A percentile compares a stretch with the other conserved stretches of the same genome.
phyloP scores from a whole-genome alignment of 352 stramenopile species.

The Pythium scleroteichum region DNA sequence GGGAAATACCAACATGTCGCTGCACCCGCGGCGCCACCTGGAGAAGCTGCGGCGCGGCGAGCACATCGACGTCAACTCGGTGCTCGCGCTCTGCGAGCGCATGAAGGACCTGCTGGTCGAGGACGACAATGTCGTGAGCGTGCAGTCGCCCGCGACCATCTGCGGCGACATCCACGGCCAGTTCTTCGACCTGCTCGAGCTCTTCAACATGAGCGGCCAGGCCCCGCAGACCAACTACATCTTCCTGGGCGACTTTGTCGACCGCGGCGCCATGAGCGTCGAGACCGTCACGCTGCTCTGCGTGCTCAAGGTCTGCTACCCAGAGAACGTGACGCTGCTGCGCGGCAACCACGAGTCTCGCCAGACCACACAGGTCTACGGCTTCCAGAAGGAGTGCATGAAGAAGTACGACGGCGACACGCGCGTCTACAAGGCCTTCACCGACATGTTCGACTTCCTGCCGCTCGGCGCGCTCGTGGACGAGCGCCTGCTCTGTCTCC shows the following conservation, averaged over 20 bases:
- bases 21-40: conserved; percentile 35
- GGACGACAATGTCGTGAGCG: conserved; percentile 86
- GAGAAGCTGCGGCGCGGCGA: conserved; percentile 80
- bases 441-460: conserved; percentile 88
- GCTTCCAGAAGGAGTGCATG: conserved; percentile 75
- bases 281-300: conserved; percentile 85
- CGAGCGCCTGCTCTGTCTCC: conserved; percentile 89
- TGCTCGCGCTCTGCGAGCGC: conserved; percentile 89
- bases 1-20: conserved; percentile 12
- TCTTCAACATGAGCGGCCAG: conserved; percentile 86
- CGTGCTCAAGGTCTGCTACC: conserved; percentile 86
- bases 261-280: conserved; percentile 88
- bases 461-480: conserved; percentile 88
- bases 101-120: conserved; percentile 85
- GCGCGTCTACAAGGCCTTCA: conserved; percentile 92
- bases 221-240: conserved; percentile 91
- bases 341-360: conserved; percentile 67
- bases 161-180: conserved; percentile 90
- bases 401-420: conserved; percentile 76
- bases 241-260: conserved; percentile 90
- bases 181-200: conserved; percentile 89
- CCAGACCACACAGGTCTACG: conserved; percentile 67
- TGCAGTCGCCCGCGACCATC: conserved; percentile 85
- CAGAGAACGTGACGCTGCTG: conserved; percentile 85
- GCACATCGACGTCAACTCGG: conserved; percentile 85